phyloP scores from a whole-genome alignment of 257 asterid species.

The Nicotiana tomentosiformis region DNA sequence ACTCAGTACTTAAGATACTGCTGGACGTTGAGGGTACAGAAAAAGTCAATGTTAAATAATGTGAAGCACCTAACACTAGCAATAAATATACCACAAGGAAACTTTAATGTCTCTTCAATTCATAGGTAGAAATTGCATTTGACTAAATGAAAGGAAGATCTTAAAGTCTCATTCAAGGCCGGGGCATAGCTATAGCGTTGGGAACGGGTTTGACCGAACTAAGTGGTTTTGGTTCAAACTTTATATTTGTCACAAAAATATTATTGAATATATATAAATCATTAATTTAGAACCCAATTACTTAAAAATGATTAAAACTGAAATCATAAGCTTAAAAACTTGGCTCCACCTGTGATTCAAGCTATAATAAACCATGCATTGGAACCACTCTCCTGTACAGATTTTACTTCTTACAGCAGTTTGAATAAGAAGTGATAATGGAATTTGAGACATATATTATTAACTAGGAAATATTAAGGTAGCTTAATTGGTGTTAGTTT shows the following conservation, averaged over 20 bases:
- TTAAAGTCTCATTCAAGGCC: not conserved
- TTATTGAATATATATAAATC: no score
- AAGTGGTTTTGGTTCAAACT: no score
- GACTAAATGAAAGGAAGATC: not conserved
- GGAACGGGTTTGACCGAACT: no score
- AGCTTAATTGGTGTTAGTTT: not conserved
- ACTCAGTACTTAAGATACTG: not conserved
- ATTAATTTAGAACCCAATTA: no score
- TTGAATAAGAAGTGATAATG: not conserved
- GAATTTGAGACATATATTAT: not conserved
- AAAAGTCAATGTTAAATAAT: not conserved
- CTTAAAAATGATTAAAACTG: no score
- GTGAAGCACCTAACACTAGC: not conserved
- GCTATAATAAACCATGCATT: not conserved
- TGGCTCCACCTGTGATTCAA: no score
- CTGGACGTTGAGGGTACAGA: not conserved
- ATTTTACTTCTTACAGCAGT: not conserved
- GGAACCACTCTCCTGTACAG: not conserved
- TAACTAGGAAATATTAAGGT: not conserved
- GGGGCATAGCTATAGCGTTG: no score
- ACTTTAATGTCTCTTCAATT: not conserved
- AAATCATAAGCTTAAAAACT: no score
- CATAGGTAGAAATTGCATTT: not conserved
- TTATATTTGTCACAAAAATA: no score
- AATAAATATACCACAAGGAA: not conserved